A percentile compares a stretch with the other conserved stretches of the same genome.
Evolutionary conservation across 495 filamentous ascomycete genomes (phyloP).

Genomic region (Pyronema omphalodes): DNA sequence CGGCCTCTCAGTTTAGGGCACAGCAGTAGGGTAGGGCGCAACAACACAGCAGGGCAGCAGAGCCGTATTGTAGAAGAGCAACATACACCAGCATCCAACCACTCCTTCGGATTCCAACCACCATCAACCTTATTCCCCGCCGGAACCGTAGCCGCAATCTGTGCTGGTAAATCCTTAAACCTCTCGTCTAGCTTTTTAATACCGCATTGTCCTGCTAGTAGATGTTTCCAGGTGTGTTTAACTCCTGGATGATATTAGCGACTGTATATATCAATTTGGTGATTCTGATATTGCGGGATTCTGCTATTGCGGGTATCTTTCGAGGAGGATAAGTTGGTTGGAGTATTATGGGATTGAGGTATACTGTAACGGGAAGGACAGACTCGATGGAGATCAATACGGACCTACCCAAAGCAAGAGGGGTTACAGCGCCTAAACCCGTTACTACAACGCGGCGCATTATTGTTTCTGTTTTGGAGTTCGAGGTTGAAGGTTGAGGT

Average conservation of each 20-base stretch:
- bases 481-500: not conserved
- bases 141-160: slow-evolving; percentile 70
- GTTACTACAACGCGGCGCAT: slow-evolving; percentile 95
- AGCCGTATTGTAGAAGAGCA: not conserved
- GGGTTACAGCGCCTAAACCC: slow-evolving; percentile 81
- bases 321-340: too few relatives aligned
- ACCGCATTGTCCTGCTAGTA: slow-evolving; percentile 63
- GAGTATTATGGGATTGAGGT: too few relatives aligned
- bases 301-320: too few relatives aligned
- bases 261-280: too few relatives aligned
- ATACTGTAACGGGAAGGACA: too few relatives aligned
- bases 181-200: slow-evolving; percentile 48
- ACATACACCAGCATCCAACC: slow-evolving; percentile 41
- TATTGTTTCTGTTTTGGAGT: slow-evolving; percentile 7
- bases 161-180: slow-evolving; percentile 57
- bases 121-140: slow-evolving; percentile 37
- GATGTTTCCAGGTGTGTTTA: slow-evolving; percentile 57
- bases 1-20: not conserved
- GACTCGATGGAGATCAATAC: not conserved
- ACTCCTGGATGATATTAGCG: slow-evolving; percentile 46
- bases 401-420: slow-evolving; percentile 54
- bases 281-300: too few relatives aligned
- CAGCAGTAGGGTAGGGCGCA: not conserved
- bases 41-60: too few relatives aligned
- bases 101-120: slow-evolving; percentile 57